Evolutionary conservation across 257 asterid genomes (phyloP).

Genomic region (Mitragyna speciosa): DNA sequence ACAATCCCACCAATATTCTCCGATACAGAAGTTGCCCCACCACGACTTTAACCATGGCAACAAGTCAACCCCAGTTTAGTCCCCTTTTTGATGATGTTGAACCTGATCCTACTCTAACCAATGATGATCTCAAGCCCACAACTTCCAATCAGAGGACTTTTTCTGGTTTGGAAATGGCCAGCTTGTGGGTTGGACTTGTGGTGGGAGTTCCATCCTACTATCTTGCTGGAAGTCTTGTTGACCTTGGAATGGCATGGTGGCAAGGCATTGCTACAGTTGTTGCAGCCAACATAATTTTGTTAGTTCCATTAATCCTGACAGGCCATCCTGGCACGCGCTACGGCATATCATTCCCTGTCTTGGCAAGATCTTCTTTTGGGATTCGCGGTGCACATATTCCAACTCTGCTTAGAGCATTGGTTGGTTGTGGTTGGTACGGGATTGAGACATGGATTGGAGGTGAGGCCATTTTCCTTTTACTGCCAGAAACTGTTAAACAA

Average conservation of each 20-base stretch:
- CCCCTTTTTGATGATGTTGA: slow-evolving; percentile 24
- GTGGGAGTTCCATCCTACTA: slow-evolving; percentile 88
- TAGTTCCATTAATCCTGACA: slow-evolving; percentile 63
- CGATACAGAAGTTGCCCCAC: not conserved
- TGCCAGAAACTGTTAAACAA: slow-evolving; percentile 46
- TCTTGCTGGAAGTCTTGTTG: slow-evolving; percentile 91
- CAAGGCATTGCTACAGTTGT: slow-evolving; percentile 92
- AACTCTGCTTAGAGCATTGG: slow-evolving; percentile 66
- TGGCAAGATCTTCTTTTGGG: slow-evolving; percentile 76
- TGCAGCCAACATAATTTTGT: slow-evolving; percentile 59
- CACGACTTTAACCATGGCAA: slow-evolving; percentile 35
- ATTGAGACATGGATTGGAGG: slow-evolving; percentile 98
- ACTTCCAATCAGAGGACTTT: slow-evolving; percentile 45
- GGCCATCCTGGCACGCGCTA: slow-evolving; percentile 82
- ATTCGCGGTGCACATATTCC: slow-evolving; percentile 87
- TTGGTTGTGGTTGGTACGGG: slow-evolving; percentile 97
- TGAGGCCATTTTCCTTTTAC: slow-evolving; percentile 72
- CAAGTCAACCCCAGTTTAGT: slow-evolving; percentile 2
- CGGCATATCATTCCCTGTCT: slow-evolving; percentile 86
- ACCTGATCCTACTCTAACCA: slow-evolving; percentile 63
- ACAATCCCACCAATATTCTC: not conserved
- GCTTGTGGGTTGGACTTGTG: slow-evolving; percentile 79
- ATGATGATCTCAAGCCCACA: slow-evolving; percentile 80
- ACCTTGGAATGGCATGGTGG: slow-evolving; percentile 99
- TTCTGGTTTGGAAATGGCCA: slow-evolving; percentile 76